Evolutionary conservation across 768 basidiomycete genomes (phyloP), one percentile per base, ranked within the genome.

Genomic region (Leucocoprinus leucothites): DNA sequence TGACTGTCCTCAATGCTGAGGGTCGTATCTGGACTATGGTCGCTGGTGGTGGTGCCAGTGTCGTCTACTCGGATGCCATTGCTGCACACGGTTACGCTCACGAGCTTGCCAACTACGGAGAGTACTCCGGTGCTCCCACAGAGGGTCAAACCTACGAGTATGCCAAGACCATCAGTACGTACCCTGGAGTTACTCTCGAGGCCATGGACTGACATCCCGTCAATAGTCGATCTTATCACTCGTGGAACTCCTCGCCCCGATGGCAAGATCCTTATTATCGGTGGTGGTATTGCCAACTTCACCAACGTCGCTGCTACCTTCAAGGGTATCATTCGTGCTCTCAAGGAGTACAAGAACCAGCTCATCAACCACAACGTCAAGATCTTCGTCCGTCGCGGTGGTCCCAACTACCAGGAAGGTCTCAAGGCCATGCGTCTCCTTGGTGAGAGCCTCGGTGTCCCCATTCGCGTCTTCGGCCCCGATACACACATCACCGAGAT

Each of bases 21-120:
- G 97, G 96, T 57, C 89, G 95, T 58, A 85, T 99, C 61, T 99
- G 97, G 97, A 98, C 97, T 63, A 98, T 98, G 96, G 97, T 99
- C 53, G 96, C 97, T 52, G 97, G 96, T 76, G 97, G 97, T 67
- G 93, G 93, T 78, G 80, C 80, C 40, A 74, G 72, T 46, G 80
- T 81, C 58, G 85, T 70, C 57, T 86, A 86, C 72, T 84, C 82
- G 14, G 87, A 90, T 65, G 88, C 88, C 60, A 90, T 90, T 62
- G 87, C 86, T 57, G 95, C 96, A 5, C 92, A 94, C 66, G 96
- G 96, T 34, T 98, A 85, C 67, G 94, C 97, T 18, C 84, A 97
- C 67, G 97, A 99, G 71, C 89, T 99, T 60, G 96, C 96, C 70
- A 99, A 98, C 81, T 98, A 98, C 66, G 97, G 97, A 64, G 97